Evolutionary conservation across 345 rosid species (phyloP).

Genomic region (Ceriops decandra): DNA sequence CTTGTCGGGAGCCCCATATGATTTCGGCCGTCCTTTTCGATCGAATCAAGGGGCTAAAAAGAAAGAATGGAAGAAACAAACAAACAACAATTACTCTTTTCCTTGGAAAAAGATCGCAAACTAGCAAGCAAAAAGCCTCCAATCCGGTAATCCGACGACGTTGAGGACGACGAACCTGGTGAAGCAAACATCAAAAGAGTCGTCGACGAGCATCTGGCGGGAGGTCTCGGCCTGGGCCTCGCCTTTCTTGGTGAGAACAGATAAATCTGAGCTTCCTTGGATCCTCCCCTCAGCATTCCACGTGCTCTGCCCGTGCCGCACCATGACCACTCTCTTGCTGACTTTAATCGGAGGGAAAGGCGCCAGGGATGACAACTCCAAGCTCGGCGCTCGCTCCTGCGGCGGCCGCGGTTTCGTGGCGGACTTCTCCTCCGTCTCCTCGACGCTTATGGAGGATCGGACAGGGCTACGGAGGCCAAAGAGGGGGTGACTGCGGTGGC

Average conservation of each 20-base stretch:
- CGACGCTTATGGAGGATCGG: slow-evolving; percentile 29
- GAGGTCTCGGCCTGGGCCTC: slow-evolving; percentile 87
- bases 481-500: slow-evolving; percentile 25
- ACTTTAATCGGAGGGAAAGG: slow-evolving; percentile 47
- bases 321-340: slow-evolving; percentile 81
- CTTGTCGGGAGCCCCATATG: slow-evolving; percentile 68
- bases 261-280: slow-evolving; percentile 90
- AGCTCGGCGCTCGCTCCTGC: slow-evolving; percentile 20
- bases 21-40: slow-evolving; percentile 85
- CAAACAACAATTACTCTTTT: neutral
- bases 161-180: slow-evolving; percentile 39
- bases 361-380: slow-evolving; percentile 32
- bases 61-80: neutral
- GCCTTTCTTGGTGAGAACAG: slow-evolving; percentile 81
- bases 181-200: slow-evolving; percentile 80
- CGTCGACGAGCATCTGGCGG: slow-evolving; percentile 79
- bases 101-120: neutral
- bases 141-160: too few species aligned
- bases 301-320: slow-evolving; percentile 97
- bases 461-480: slow-evolving; percentile 11
- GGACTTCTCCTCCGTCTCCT: slow-evolving; percentile 13
- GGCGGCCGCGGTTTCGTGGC: slow-evolving; percentile 22
- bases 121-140: too few species aligned
- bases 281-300: slow-evolving; percentile 93
- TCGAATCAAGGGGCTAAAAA: slow-evolving; percentile 65